A percentile compares a stretch with the other conserved stretches of the same genome.
These are phyloP conservation scores for Rosa chinensis DNA, from an alignment of 306 rosid genomes.

Conservation along the genomic window DNA sequence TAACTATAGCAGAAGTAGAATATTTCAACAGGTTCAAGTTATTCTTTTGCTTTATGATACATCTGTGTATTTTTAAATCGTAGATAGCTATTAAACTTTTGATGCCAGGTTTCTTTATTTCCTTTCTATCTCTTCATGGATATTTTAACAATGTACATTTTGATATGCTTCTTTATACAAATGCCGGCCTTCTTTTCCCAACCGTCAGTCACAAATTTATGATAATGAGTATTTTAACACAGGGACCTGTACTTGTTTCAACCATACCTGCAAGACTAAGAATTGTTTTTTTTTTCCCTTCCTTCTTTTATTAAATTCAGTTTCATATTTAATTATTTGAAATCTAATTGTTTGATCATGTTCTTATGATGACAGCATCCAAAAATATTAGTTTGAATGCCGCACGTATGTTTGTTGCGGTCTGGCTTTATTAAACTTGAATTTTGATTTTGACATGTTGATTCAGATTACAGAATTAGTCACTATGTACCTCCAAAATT, in stretches of 20 bases:
- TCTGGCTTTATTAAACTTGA: background rate
- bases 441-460: constrained; percentile 1
- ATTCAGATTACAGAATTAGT: background rate
- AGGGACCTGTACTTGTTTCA: background rate
- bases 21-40: constrained; percentile 2
- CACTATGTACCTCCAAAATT: background rate
- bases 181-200: background rate
- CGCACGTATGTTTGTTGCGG: background rate
- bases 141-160: background rate
- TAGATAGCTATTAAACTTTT: background rate
- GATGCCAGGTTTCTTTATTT: background rate
- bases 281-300: too few species aligned
- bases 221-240: background rate
- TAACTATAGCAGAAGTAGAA: background rate
- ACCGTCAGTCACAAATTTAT: background rate
- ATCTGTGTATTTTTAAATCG: background rate
- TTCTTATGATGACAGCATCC: background rate
- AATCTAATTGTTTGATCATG: background rate
- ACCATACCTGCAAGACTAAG: background rate
- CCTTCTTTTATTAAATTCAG: background rate
- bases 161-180: background rate
- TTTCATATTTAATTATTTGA: background rate
- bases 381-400: background rate
- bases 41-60: background rate
- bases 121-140: background rate